Base-by-base conservation (phyloP, 495 filamentous ascomycete genomes). In the Penicillium soppii region DNA sequence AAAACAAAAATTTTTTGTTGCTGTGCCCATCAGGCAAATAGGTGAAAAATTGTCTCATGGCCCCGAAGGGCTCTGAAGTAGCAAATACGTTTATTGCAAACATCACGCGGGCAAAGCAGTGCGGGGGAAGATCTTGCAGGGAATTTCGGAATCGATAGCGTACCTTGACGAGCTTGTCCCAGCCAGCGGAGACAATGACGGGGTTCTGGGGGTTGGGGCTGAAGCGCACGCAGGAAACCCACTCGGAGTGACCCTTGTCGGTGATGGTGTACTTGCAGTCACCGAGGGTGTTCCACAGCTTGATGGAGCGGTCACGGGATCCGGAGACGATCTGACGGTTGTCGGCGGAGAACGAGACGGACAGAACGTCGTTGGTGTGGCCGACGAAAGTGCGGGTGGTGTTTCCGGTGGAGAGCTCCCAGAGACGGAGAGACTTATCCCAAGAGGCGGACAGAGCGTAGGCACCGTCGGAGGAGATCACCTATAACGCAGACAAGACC, bases 211-310 rank as follows among this genome's bases (percentile, higher is more conserved):
- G 94, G 83, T 99, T 99, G 63, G 94, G 94, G 82, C 87, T 92
- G 89, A 99, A 99, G 70, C 94, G 88, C 54, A 99, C 94, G 81
- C 95, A 97, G 53, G 91, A 96, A 54, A 97, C 95, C 94, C 94
- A 99, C 78, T 99, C 94, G 73, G 90, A 89, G 80, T 99, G 94
- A 67, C 95, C 94, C 86, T 99, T 97, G 67, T 99, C 94, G 78
- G 89, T 94, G 84, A 99, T 97, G 82, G 92, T 99, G 85, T 84
- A 99, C 83, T 99, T 99, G 90, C 94, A 99, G 84, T 99, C 94
- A 74, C 94, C 94, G 46, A 99, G 91, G 65, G 94, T 99, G 82
- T 99, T 99, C 94, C 94, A 99, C 60, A 99, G 85, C 89, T 97
- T 99, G 86, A 99, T 99, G 66, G 87, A 89, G 68, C 91, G 86